Conservation (phyloP, 208 protist genomes). For the Trypanosoma theileri region DNA sequence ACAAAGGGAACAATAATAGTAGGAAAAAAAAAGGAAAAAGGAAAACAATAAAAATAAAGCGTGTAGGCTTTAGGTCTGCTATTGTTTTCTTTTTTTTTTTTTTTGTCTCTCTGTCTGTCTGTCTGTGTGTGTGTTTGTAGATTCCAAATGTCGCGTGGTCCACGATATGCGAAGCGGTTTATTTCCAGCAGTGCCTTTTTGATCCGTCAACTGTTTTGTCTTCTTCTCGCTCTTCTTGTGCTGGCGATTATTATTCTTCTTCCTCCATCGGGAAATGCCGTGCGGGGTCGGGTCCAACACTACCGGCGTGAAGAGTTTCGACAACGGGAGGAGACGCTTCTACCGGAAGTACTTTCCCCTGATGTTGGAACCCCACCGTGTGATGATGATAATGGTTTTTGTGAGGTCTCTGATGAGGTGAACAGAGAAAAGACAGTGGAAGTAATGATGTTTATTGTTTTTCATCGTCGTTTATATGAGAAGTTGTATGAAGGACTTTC, state of each 20-base stretch:
- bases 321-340: background rate
- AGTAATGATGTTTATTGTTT: conserved; percentile 26
- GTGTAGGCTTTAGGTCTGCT: too few relatives aligned
- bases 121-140: background rate
- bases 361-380: background rate
- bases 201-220: conserved; percentile 1
- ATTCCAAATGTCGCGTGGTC: background rate
- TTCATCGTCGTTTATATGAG: conserved; percentile 15
- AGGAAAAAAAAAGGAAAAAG: background rate
- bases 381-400: background rate
- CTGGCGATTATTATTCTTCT: conserved; percentile 13
- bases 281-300: conserved; percentile 1
- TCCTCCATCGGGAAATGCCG: conserved; percentile 3
- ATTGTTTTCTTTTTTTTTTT: too few relatives aligned
- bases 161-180: background rate
- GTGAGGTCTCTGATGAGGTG: background rate
- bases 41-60: too few relatives aligned
- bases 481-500: conserved; percentile 16
- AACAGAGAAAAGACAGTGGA: background rate
- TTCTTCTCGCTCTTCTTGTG: conserved; percentile 5
- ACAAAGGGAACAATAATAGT: background rate
- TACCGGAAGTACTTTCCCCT: background rate
- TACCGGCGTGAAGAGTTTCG: conserved; percentile 18
- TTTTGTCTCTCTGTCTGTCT: background rate
- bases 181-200: background rate